Conservation (phyloP, 2,329 filamentous ascomycete genomes). For the Fusarium sp. region DNA sequence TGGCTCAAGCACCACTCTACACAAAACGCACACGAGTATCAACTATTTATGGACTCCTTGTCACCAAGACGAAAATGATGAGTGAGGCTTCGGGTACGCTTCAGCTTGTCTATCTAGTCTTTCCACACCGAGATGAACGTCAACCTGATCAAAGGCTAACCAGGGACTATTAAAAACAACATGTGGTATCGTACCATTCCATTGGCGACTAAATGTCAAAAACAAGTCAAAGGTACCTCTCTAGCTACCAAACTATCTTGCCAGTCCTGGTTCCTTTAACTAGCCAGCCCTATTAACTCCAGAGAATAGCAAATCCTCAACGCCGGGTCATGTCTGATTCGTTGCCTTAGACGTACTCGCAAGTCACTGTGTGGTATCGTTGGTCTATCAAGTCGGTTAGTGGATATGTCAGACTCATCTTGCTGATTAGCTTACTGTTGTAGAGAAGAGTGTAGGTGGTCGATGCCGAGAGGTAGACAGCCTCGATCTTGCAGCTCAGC, state of each 20-base stretch:
- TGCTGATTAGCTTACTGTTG: slow-evolving; percentile 49
- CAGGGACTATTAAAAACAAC: neutral
- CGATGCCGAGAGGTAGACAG: slow-evolving; percentile 56
- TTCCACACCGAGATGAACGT: neutral
- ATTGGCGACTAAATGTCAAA: slow-evolving; percentile 20
- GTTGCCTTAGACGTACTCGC: slow-evolving; percentile 55
- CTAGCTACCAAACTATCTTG: slow-evolving; percentile 22
- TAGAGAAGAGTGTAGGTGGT: slow-evolving; percentile 59
- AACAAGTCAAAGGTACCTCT: neutral
- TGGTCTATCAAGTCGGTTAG: slow-evolving; percentile 47
- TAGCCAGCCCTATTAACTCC: slow-evolving; percentile 12
- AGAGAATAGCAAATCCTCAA: slow-evolving; percentile 3
- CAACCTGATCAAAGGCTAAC: neutral
- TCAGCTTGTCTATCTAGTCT: neutral
- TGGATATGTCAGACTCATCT: neutral
- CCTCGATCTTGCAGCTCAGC: slow-evolving; percentile 55
- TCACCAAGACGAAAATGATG: neutral
- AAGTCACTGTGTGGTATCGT: slow-evolving; percentile 56
- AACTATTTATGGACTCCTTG: neutral
- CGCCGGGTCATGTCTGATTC: neutral
- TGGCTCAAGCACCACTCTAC: neutral
- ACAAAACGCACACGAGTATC: neutral
- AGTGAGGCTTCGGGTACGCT: neutral
- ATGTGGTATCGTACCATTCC: slow-evolving; percentile 27
- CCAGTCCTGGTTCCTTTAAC: neutral